Percentiles rank a stretch among this genome's conserved stretches.
phyloP scores from a whole-genome alignment of 495 filamentous ascomycete genomes.

The Xylaria bambusicola region DNA sequence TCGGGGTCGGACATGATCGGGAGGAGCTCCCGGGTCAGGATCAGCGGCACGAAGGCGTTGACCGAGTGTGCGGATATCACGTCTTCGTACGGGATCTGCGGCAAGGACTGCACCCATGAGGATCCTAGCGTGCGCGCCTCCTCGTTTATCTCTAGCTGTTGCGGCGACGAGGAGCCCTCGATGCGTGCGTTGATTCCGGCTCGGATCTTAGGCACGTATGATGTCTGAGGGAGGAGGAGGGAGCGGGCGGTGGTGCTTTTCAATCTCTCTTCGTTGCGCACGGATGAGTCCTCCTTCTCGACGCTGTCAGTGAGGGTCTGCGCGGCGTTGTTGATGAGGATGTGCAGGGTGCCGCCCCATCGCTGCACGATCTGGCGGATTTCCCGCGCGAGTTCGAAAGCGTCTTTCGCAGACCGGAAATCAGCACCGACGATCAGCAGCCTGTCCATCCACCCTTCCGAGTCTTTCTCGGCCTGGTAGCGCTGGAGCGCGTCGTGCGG shows the following conservation, averaged over 20 bases:
- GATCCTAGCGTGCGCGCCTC: conserved; percentile 17
- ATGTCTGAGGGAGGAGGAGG: neutral
- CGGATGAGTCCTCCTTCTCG: conserved; percentile 38
- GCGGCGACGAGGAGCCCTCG: neutral
- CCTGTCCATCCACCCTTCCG: conserved; percentile 33
- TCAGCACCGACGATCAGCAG: conserved; percentile 49
- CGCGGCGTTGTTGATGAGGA: conserved; percentile 54
- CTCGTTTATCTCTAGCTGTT: neutral
- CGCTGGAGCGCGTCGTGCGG: conserved; percentile 46
- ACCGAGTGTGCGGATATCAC: conserved; percentile 48
- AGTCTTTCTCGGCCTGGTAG: conserved; percentile 40
- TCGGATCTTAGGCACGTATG: conserved; percentile 3
- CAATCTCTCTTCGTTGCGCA: conserved; percentile 30
- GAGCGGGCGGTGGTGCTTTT: neutral
- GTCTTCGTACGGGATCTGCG: conserved; percentile 53
- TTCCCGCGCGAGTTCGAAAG: conserved; percentile 40
- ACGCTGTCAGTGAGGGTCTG: conserved; percentile 51
- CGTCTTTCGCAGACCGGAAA: conserved; percentile 48
- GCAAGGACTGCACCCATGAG: conserved; percentile 47
- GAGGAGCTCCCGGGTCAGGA: conserved; percentile 49
- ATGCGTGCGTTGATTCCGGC: neutral
- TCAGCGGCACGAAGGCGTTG: conserved; percentile 51
- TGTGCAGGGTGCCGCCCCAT: conserved; percentile 40
- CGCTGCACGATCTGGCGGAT: neutral
- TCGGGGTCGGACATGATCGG: conserved; percentile 38